These are phyloP conservation scores for Xylaria nigripes DNA, from an alignment of 495 filamentous ascomycete genomes.

Conservation along the genomic window DNA sequence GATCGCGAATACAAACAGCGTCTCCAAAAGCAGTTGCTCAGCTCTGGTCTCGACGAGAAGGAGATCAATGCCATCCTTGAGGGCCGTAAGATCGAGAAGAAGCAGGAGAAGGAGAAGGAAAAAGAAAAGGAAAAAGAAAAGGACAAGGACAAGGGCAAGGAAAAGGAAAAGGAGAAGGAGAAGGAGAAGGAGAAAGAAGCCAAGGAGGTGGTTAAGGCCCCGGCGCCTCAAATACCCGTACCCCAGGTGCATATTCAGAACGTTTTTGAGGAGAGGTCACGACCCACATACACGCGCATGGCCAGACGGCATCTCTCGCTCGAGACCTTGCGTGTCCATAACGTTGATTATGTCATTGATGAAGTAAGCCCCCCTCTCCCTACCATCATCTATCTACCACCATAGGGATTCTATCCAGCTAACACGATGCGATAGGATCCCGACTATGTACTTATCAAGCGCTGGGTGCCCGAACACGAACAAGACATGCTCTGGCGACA, in stretches of 20 bases:
- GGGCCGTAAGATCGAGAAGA: conserved; percentile 40
- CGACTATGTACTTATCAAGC: conserved; percentile 68
- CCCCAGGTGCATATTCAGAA: conserved; percentile 6
- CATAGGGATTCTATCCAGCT: conserved; percentile 9
- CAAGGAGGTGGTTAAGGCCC: background rate
- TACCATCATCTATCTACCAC: background rate
- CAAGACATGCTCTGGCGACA: conserved; percentile 67
- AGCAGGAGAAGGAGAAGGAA: conserved; percentile 25
- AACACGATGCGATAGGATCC: conserved; percentile 42
- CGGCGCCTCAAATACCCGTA: background rate
- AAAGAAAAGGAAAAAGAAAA: conserved; percentile 14
- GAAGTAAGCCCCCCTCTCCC: too few species aligned
- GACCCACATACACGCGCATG: conserved; percentile 51
- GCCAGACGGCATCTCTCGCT: conserved; percentile 47
- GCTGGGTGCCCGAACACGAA: conserved; percentile 63
- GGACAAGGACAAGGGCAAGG: conserved; percentile 11
- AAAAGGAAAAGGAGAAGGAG: conserved; percentile 6
- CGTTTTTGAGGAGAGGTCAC: conserved; percentile 13
- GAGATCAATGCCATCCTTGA: conserved; percentile 45
- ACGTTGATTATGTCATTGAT: conserved; percentile 47
- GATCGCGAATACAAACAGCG: conserved; percentile 45
- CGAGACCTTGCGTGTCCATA: conserved; percentile 42
- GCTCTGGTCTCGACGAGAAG: conserved; percentile 43
- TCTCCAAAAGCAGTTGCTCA: conserved; percentile 42
- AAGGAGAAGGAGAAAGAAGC: background rate